Conservation (phyloP, 345 rosid genomes). For the Noccaea caerulescens region DNA sequence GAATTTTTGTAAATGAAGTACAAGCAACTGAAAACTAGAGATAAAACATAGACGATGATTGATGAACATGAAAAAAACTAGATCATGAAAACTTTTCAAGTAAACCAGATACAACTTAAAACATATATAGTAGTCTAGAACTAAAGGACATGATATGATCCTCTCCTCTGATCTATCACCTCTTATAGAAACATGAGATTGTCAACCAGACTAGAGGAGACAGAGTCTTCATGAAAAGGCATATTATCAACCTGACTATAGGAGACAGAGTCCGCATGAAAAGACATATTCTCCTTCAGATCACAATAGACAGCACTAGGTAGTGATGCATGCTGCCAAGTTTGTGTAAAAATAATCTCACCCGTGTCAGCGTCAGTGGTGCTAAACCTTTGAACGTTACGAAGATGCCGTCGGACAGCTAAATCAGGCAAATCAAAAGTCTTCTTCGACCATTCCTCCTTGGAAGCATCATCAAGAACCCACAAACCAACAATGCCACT, state of each 20-base stretch:
- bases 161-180: too few species aligned
- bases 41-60: background rate
- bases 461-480: background rate
- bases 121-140: too few species aligned
- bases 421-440: background rate
- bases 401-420: too few species aligned
- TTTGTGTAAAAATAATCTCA: background rate
- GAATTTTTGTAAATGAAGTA: conserved; percentile 12
- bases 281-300: background rate
- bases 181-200: too few species aligned
- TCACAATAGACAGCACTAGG: background rate
- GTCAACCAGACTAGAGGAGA: too few species aligned
- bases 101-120: too few species aligned
- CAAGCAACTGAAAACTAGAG: conserved; percentile 51
- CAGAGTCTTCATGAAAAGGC: too few species aligned
- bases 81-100: background rate
- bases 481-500: background rate
- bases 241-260: too few species aligned
- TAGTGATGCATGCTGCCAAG: background rate
- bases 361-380: background rate
- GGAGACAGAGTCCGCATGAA: too few species aligned
- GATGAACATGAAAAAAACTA: background rate
- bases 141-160: too few species aligned
- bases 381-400: background rate
- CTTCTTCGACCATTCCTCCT: background rate